A percentile compares a stretch with the other conserved stretches of the same genome.
These are phyloP conservation scores for Zopfochytrium polystomum DNA, from an alignment of 371 early-diverging fungal genomes.

Conservation along the genomic window DNA sequence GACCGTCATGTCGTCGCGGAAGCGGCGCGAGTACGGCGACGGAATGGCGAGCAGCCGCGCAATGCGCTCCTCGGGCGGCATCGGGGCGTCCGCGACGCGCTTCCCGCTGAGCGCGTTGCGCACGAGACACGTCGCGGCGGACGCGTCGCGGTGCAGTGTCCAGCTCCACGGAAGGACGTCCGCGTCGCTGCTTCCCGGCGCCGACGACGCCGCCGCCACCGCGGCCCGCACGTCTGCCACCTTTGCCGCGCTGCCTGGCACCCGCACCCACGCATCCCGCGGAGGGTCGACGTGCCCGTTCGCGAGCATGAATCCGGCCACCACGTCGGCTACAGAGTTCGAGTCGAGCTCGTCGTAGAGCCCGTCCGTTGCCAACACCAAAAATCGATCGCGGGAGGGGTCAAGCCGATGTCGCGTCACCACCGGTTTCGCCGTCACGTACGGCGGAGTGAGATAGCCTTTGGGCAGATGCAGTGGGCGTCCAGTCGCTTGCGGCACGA, in stretches of 20 bases:
- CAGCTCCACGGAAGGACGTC: no score
- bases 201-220: background rate
- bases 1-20: slow-evolving; percentile 92
- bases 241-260: slow-evolving; percentile 1
- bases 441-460: slow-evolving; percentile 83
- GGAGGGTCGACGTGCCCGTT: slow-evolving; percentile 15
- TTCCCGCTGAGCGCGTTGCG: no score
- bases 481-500: slow-evolving; percentile 34
- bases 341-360: slow-evolving; percentile 82
- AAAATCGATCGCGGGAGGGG: slow-evolving; percentile 63
- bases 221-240: background rate
- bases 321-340: slow-evolving; percentile 62
- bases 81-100: slow-evolving; percentile 60
- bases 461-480: slow-evolving; percentile 63
- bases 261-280: slow-evolving; percentile 13
- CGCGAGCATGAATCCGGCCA: slow-evolving; percentile 26
- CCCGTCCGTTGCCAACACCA: slow-evolving; percentile 91
- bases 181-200: slow-evolving; percentile 19
- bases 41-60: slow-evolving; percentile 46
- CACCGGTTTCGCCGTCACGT: slow-evolving; percentile 88
- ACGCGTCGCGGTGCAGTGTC: slow-evolving; percentile 54
- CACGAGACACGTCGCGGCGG: slow-evolving; percentile 87
- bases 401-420: slow-evolving; percentile 64
- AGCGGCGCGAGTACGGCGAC: no score
- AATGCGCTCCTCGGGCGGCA: slow-evolving; percentile 32